phyloP scores from a whole-genome alignment of 164 flowering plant species.

The Tetrastigma voinierianum region DNA sequence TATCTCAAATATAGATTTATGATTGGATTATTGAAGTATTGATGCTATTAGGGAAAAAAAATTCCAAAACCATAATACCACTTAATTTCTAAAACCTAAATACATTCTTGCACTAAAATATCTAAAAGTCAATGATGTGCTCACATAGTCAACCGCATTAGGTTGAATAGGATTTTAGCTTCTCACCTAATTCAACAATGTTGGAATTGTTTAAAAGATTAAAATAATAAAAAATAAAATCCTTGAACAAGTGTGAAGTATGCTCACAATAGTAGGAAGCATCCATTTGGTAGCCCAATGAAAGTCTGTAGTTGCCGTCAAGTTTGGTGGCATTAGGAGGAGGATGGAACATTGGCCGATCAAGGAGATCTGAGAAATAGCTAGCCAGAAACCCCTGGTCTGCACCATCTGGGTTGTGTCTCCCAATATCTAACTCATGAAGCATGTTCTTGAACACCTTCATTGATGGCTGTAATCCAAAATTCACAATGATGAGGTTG shows the following conservation, averaged over 20 bases:
- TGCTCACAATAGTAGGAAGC: conserved; percentile 86
- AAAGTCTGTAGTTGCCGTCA: conserved; percentile 77
- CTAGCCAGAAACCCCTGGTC: conserved; percentile 90
- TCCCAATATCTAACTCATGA: conserved; percentile 53
- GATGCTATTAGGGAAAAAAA: too few relatives aligned
- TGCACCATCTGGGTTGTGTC: conserved; percentile 81
- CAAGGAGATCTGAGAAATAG: conserved; percentile 89
- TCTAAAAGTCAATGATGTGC: too few relatives aligned
- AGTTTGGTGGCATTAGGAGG: conserved; percentile 69
- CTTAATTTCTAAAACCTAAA: too few relatives aligned
- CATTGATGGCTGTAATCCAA: conserved; percentile 72
- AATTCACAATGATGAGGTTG: neutral
- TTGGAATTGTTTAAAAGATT: too few relatives aligned
- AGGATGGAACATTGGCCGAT: conserved; percentile 83
- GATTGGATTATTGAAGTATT: too few relatives aligned
- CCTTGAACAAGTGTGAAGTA: neutral
- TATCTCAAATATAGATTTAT: too few relatives aligned
- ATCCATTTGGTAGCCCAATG: conserved; percentile 99
- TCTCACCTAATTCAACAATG: too few relatives aligned
- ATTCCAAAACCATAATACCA: too few relatives aligned
- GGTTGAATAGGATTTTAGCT: too few relatives aligned
- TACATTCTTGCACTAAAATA: too few relatives aligned
- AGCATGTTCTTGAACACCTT: conserved; percentile 77
- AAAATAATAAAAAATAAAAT: neutral
- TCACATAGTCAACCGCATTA: too few relatives aligned